Evolutionary conservation across 352 stramenopile genomes (phyloP).

Genomic region (Aphanomyces stellatus): DNA sequence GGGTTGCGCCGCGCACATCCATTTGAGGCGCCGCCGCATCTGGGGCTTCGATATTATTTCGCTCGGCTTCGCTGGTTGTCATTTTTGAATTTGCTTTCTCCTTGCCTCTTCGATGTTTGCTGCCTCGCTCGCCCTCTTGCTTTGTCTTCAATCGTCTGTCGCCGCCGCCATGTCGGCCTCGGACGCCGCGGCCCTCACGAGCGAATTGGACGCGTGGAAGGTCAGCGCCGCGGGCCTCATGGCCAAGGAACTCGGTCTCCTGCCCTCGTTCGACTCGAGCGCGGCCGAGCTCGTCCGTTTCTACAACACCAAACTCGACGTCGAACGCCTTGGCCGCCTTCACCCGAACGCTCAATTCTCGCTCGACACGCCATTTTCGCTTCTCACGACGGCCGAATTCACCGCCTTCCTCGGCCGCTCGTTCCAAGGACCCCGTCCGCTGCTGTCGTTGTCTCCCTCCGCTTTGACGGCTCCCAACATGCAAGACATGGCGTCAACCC

Average conservation of each 20-base stretch:
- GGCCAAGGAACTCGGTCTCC: not conserved
- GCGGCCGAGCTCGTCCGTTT: not conserved
- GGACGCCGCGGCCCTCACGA: not conserved
- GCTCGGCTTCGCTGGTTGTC: too few relatives aligned
- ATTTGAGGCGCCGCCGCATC: too few relatives aligned
- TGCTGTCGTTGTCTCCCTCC: not conserved
- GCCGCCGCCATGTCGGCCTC: not conserved
- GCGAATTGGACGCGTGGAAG: not conserved
- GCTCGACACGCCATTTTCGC: constrained; percentile 40
- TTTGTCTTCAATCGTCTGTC: not conserved
- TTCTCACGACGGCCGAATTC: constrained; percentile 32
- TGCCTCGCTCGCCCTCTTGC: not conserved
- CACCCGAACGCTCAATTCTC: constrained; percentile 31
- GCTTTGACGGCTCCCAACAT: too few relatives aligned
- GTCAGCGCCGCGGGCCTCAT: not conserved
- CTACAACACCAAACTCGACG: constrained; percentile 1
- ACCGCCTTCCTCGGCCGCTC: constrained; percentile 11
- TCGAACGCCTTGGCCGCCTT: constrained; percentile 1
- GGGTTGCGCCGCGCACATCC: too few relatives aligned
- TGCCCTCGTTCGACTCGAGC: not conserved
- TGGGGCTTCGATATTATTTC: too few relatives aligned
- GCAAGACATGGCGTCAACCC: not conserved
- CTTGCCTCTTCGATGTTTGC: not conserved
- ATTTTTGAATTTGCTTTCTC: not conserved
- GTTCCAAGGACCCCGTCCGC: not conserved